phyloP scores from a whole-genome alignment of 306 rosid species.

The Prosopis cineraria region DNA sequence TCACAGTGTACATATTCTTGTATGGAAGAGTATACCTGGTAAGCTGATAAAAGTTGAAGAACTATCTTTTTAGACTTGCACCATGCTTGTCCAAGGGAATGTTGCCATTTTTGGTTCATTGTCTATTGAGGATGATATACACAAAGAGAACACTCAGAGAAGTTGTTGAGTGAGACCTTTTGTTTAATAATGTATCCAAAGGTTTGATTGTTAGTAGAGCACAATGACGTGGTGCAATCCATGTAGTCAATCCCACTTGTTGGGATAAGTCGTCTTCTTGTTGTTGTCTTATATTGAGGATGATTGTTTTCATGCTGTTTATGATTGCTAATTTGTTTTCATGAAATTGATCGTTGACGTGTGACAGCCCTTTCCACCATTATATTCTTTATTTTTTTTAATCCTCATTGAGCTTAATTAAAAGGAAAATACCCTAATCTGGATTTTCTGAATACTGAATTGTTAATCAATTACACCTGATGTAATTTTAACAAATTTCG shows the following conservation, averaged over 20 bases:
- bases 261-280: too few species aligned
- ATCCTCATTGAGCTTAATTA: neutral
- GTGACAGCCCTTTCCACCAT: neutral
- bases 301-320: constrained; percentile 10
- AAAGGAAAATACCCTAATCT: neutral
- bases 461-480: neutral
- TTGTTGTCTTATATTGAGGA: too few species aligned
- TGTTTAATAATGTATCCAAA: too few species aligned
- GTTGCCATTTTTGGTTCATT: neutral
- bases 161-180: too few species aligned
- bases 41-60: constrained; percentile 31
- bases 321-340: neutral
- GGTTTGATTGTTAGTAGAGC: too few species aligned
- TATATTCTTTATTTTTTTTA: too few species aligned
- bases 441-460: neutral
- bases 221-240: too few species aligned
- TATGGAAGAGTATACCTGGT: constrained; percentile 97
- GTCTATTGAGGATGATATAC: constrained; percentile 5
- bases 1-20: constrained; percentile 82
- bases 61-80: constrained; percentile 20
- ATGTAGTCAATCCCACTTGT: too few species aligned
- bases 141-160: too few species aligned
- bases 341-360: neutral
- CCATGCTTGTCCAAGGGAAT: neutral
- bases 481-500: neutral